Base-by-base conservation (phyloP, 2,329 filamentous ascomycete genomes). In the Penicillium sp. region DNA sequence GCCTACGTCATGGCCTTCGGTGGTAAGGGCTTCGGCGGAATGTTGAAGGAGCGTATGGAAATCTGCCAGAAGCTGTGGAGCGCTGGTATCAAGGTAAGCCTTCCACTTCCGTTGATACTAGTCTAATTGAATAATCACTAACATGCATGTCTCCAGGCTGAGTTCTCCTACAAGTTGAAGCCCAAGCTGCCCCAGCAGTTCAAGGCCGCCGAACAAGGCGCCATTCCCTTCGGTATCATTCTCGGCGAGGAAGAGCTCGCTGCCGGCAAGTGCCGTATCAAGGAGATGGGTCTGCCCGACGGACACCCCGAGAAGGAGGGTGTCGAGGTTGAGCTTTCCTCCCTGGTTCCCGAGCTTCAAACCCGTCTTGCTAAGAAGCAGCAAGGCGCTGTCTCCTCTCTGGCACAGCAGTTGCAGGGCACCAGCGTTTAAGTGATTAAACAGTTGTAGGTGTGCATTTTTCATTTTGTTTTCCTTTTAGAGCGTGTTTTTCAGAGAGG, bases 1-100 rank as follows among this genome's bases (percentile, higher is more conserved):
- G 92, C 93, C 46, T 97, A 87, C 76, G 89, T 97, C 69, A 97
- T 97, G 92, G 92, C 92, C 0, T 92, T 97, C 70, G 93, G 91
- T 54, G 89, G 90, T 53, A 93, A 93, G 77, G 89, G 87, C 21
- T 93, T 93, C 75, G 88, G 83, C 17, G 91, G 91, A 46, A 81
- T 95, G 62, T 78, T 96, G 54, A 86, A 87, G 65, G 89, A 97
- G 80, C 89, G 93, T 64, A 93, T 97, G 86, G 80, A 86, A 27
- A 84, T 97, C 38, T 88, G 88, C 58, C 84, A 86, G 64, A 82
- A 82, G 63, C 80, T 97, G 50, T 95, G 93, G 91, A 87, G 91
- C 66, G 91, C 89, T 8, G 92, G 91, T 21, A 88, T 97, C 78
- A 96, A 93, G 80, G 85, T 86, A 75, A 66, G 74, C 66, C 25